phyloP scores from a whole-genome alignment of 176 grass and related monocot genomes.

The Alloteropsis semialata region DNA sequence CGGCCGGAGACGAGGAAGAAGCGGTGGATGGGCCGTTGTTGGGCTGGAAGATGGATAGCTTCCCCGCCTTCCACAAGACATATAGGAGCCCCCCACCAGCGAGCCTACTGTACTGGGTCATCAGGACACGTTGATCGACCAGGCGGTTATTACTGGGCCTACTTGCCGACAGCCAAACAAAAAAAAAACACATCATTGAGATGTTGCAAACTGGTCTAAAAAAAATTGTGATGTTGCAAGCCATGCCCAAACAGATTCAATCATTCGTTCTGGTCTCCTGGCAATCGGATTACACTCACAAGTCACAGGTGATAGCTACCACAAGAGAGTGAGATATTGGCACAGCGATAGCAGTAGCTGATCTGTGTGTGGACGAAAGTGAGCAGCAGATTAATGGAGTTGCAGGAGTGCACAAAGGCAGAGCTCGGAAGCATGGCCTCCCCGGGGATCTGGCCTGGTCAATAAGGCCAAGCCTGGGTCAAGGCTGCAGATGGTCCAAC shows the following conservation, averaged over 20 bases:
- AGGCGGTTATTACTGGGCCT: too few relatives aligned
- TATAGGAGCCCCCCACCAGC: too few relatives aligned
- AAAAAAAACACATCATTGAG: too few relatives aligned
- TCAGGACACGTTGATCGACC: too few relatives aligned
- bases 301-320: neutral
- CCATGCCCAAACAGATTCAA: neutral
- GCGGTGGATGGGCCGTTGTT: too few relatives aligned
- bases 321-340: neutral
- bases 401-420: neutral
- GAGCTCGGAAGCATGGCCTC: neutral
- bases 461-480: conserved; percentile 9
- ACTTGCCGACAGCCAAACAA: too few relatives aligned
- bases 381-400: neutral
- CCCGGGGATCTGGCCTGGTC: neutral
- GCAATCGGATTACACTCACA: neutral
- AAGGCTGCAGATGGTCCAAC: conserved; percentile 25
- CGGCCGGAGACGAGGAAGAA: too few relatives aligned
- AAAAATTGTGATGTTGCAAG: too few relatives aligned
- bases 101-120: too few relatives aligned
- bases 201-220: too few relatives aligned
- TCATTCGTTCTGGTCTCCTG: neutral
- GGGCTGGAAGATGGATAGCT: too few relatives aligned
- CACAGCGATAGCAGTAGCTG: neutral
- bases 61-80: too few relatives aligned
- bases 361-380: neutral